Percentiles rank a stretch among this genome's conserved stretches.
These are phyloP conservation scores for Crithidia mellificae DNA, from an alignment of 208 protist genomes.

Conservation along the genomic window DNA sequence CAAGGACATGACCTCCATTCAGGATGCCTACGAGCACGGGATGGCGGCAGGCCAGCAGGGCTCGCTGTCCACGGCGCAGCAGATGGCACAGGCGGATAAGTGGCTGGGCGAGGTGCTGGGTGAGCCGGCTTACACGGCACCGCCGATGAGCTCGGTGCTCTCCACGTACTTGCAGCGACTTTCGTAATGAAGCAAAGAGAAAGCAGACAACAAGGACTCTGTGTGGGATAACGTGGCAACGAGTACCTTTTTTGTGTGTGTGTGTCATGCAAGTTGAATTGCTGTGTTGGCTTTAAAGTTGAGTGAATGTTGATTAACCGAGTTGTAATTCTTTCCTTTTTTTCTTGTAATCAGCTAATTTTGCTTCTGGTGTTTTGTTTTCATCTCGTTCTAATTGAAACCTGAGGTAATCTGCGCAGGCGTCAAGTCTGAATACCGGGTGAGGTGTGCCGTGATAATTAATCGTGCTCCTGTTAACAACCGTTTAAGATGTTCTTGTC, in stretches of 20 bases:
- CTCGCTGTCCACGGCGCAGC: slow-evolving; percentile 25
- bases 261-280: not conserved
- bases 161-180: slow-evolving; percentile 63
- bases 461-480: slow-evolving; percentile 1
- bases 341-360: too few species aligned
- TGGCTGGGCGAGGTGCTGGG: slow-evolving; percentile 72
- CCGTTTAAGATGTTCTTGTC: slow-evolving; percentile 11
- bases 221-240: not conserved
- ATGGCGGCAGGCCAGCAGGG: slow-evolving; percentile 15
- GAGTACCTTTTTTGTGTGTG: not conserved
- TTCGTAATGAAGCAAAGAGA: slow-evolving; percentile 1
- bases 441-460: not conserved
- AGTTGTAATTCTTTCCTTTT: too few species aligned
- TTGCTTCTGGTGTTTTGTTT: too few species aligned
- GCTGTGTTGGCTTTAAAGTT: too few species aligned
- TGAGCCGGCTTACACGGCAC: slow-evolving; percentile 74
- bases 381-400: too few species aligned
- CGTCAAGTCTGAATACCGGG: too few species aligned
- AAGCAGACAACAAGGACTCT: too few species aligned
- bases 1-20: slow-evolving; percentile 33
- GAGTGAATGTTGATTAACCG: too few species aligned
- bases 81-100: slow-evolving; percentile 33
- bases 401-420: too few species aligned
- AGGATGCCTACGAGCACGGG: slow-evolving; percentile 15
- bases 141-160: slow-evolving; percentile 74